These are phyloP conservation scores for Urochloa ruziziensis DNA, from an alignment of 176 grass and related monocot genomes.

Conservation along the genomic window DNA sequence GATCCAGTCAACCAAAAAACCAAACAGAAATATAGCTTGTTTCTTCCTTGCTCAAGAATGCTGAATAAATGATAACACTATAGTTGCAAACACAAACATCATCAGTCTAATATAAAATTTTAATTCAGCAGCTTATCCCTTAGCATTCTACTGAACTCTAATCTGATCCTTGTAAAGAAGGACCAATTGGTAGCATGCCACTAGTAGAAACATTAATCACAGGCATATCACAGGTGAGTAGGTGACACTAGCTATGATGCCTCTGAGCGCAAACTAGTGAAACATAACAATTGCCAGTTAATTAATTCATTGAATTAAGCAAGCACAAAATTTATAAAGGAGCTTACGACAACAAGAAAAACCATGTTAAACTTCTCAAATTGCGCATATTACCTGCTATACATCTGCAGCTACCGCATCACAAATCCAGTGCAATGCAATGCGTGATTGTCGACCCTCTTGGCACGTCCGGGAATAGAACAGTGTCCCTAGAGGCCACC, in stretches of 20 bases:
- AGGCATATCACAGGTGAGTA: too few species aligned
- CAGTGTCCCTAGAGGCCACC: conserved; percentile 62
- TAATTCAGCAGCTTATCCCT: background rate
- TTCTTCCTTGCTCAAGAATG: background rate
- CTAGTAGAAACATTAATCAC: background rate
- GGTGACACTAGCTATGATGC: background rate
- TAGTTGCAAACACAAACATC: background rate
- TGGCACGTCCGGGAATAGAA: conserved; percentile 38
- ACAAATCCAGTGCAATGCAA: conserved; percentile 71
- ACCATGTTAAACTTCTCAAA: background rate
- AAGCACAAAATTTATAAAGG: background rate
- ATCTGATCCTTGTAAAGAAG: background rate
- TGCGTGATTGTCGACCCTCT: conserved; percentile 61
- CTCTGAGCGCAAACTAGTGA: background rate
- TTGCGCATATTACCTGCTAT: background rate
- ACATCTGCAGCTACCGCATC: conserved; percentile 16
- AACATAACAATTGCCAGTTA: background rate
- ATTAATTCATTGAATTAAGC: background rate
- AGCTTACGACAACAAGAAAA: background rate
- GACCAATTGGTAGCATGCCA: conserved; percentile 8
- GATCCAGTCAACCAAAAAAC: background rate
- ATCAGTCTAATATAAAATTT: background rate
- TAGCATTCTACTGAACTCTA: background rate
- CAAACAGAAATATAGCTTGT: background rate
- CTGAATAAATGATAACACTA: background rate